Conservation (phyloP, 2,329 filamentous ascomycete genomes). For the Taxawa tesnikishii region DNA sequence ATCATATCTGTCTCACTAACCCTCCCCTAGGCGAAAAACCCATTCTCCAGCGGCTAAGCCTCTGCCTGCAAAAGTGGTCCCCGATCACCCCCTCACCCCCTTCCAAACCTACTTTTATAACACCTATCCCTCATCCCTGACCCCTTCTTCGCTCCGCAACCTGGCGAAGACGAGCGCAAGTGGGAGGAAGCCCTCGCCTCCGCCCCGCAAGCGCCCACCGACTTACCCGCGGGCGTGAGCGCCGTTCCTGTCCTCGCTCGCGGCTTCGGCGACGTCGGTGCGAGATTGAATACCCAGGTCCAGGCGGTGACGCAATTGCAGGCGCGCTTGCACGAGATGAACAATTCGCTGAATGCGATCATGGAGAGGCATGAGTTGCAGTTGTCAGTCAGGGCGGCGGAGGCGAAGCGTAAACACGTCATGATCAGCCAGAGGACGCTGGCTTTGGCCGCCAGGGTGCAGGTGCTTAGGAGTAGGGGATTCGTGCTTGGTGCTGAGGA, state of each 20-base stretch:
- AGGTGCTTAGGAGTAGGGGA: slow-evolving; percentile 68
- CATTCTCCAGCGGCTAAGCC: slow-evolving; percentile 60
- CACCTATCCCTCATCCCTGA: slow-evolving; percentile 70
- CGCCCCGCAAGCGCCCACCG: slow-evolving; percentile 62
- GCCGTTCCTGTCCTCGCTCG: slow-evolving; percentile 66
- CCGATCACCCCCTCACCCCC: slow-evolving; percentile 52
- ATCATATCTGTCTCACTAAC: too few relatives aligned
- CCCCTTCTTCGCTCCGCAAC: slow-evolving; percentile 62
- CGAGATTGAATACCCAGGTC: slow-evolving; percentile 61
- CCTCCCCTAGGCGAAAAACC: slow-evolving; percentile 66
- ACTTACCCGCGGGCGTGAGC: slow-evolving; percentile 63
- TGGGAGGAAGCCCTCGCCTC: slow-evolving; percentile 77
- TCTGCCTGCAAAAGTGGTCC: slow-evolving; percentile 63
- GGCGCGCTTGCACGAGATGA: slow-evolving; percentile 65
- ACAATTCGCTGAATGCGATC: slow-evolving; percentile 58
- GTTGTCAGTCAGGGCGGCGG: slow-evolving; percentile 60
- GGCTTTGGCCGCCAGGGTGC: slow-evolving; percentile 64
- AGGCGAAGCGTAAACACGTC: slow-evolving; percentile 60
- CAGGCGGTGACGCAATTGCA: slow-evolving; percentile 58
- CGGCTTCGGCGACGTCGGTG: slow-evolving; percentile 60
- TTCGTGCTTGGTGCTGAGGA: slow-evolving; percentile 71
- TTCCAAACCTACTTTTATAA: slow-evolving; percentile 87
- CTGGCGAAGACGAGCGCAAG: slow-evolving; percentile 60
- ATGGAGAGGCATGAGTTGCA: slow-evolving; percentile 66
- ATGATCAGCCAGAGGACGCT: slow-evolving; percentile 62